Conservation (phyloP, 495 filamentous ascomycete genomes). For the Penicillium coprophilum region DNA sequence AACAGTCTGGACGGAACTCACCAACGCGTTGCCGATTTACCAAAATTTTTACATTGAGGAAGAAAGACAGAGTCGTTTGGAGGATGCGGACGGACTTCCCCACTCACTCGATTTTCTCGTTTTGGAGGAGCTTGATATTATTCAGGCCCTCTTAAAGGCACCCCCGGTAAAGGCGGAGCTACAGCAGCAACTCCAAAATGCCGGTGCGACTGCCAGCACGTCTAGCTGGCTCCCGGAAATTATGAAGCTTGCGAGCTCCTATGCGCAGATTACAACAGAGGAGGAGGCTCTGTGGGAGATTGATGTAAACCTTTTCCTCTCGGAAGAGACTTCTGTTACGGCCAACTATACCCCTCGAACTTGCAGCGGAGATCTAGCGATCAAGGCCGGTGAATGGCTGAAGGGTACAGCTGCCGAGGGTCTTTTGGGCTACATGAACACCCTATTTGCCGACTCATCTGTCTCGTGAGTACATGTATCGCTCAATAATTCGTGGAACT, state of each 20-base stretch:
- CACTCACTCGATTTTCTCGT: constrained; percentile 94
- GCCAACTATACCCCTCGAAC: constrained; percentile 93
- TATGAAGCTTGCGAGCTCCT: constrained; percentile 75
- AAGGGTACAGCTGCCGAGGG: constrained; percentile 66
- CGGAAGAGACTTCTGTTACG: constrained; percentile 93
- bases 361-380: constrained; percentile 83
- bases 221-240: constrained; percentile 75
- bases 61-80: constrained; percentile 80
- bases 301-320: constrained; percentile 91
- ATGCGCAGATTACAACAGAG: constrained; percentile 89
- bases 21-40: constrained; percentile 66
- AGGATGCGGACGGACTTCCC: constrained; percentile 88
- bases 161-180: constrained; percentile 83
- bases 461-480: constrained; percentile 57
- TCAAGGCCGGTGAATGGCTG: constrained; percentile 93
- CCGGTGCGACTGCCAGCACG: constrained; percentile 54
- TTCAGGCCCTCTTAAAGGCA: constrained; percentile 81
- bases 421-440: constrained; percentile 68
- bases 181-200: constrained; percentile 65
- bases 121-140: constrained; percentile 88
- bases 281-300: constrained; percentile 96
- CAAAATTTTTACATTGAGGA: constrained; percentile 79
- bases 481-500: constrained; percentile 19
- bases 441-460: constrained; percentile 55
- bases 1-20: constrained; percentile 82